Base-by-base conservation (phyloP, 106 monocot genomes). In the Dendrobium officinale region DNA sequence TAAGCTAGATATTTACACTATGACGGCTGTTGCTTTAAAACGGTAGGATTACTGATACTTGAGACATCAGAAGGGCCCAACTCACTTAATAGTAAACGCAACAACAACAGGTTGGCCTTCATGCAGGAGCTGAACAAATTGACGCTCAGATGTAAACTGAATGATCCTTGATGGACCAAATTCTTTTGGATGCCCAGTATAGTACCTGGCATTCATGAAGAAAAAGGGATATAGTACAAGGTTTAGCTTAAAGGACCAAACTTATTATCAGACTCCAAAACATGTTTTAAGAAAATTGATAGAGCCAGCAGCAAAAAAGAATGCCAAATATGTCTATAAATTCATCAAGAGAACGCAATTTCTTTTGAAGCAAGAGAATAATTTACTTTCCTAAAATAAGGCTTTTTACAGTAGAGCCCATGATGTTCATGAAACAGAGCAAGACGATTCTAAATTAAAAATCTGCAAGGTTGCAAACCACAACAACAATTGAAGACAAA, bases 131-230 rank as follows among this genome's bases (percentile, higher is more conserved):
- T 96, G 85, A 79, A 96, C 85, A 49, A 96, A 96, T 49, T 96
- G 92, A 40, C 93, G 90, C 83, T 96, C 93, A 24, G 93, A 96
- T 0, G 90, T 90, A 67, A 96, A 96, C 82, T 92, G 88, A 47
- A 96, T 88, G 33, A 96, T 75, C 42, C 83, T 77, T 8, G 93
- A 92, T 41, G 93, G 96, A 51, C 92, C 93, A 6, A 92, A 67
- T 83, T 96, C 92, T 82, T 92, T 96, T 15, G 96, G 93, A 80
- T 96, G 90, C 77, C 96, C 96, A 78, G 93, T 93, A 73, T 93
- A 96, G 64, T 96, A 96, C 86, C 96, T 96, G 75, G 26, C 45
- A 80, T 59, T 72, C 33, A 72, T 15, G 3, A 40, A 33, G 17
- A 29, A 51, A 51, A 51, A 40, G 64, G 64, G 26, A 72, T 27